phyloP scores from a whole-genome alignment of 805 yeast species.

The Candida mattraensis region DNA sequence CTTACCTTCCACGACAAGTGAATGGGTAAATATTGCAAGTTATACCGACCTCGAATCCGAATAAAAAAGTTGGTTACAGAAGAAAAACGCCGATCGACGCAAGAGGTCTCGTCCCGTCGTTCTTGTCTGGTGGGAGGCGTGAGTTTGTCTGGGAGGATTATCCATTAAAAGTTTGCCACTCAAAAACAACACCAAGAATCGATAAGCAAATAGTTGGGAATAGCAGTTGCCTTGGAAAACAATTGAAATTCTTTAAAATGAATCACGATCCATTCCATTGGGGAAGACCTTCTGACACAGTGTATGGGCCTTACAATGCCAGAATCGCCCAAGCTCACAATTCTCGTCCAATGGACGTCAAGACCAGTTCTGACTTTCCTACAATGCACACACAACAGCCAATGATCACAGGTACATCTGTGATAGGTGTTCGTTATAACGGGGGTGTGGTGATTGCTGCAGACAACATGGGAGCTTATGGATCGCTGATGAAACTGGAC shows the following conservation, averaged over 20 bases:
- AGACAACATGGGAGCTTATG: constrained; percentile 90
- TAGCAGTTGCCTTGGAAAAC: no score
- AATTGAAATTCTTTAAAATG: constrained; percentile 45
- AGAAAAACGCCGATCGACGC: constrained; percentile 19
- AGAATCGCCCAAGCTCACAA: constrained; percentile 64
- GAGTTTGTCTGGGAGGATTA: constrained; percentile 2
- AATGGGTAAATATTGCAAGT: constrained; percentile 1
- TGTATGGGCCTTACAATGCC: constrained; percentile 79
- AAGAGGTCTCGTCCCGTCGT: no score
- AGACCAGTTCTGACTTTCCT: constrained; percentile 50
- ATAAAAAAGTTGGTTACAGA: no score
- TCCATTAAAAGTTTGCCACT: constrained; percentile 15
- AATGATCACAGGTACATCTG: constrained; percentile 94
- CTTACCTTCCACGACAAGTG: constrained; percentile 1
- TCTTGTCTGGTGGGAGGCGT: constrained; percentile 2
- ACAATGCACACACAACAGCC: constrained; percentile 90
- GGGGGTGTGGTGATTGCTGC: constrained; percentile 95
- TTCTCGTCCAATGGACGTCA: constrained; percentile 20
- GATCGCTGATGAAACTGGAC: constrained; percentile 84
- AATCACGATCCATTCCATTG: constrained; percentile 92
- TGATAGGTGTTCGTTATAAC: constrained; percentile 83
- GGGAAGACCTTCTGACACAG: constrained; percentile 89
- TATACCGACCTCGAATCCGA: constrained; percentile 16
- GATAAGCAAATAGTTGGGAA: no score
- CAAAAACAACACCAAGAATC: no score